These are phyloP conservation scores for Oxytropis ochrocephala DNA, from an alignment of 306 rosid genomes.

Conservation along the genomic window DNA sequence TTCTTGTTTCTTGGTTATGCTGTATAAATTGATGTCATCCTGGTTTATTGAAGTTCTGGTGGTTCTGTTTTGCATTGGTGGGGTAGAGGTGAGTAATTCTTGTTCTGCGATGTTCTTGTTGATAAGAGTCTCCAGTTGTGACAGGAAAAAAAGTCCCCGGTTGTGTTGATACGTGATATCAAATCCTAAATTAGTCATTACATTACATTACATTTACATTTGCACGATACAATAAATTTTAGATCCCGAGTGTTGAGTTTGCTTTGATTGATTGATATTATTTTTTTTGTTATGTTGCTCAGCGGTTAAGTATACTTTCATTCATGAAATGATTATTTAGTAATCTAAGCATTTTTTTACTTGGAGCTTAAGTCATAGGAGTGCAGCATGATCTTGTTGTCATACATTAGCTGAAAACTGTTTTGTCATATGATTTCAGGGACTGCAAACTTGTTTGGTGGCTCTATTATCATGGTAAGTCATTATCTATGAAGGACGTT, in stretches of 20 bases:
- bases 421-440: constrained; percentile 49
- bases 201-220: no score
- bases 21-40: constrained; percentile 85
- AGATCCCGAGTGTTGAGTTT: background rate
- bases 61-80: constrained; percentile 92
- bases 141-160: no score
- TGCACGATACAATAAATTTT: no score
- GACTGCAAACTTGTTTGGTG: constrained; percentile 97
- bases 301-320: background rate
- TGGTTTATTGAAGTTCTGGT: constrained; percentile 89
- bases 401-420: constrained; percentile 15
- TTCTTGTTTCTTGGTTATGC: constrained; percentile 89
- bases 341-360: background rate
- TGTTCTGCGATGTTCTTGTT: constrained; percentile 5
- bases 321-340: background rate
- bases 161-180: no score
- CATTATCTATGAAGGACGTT: background rate
- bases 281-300: background rate
- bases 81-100: constrained; percentile 67
- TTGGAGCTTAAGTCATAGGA: background rate
- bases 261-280: background rate
- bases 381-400: constrained; percentile 7
- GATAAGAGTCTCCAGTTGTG: no score
- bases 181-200: no score
- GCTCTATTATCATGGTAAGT: constrained; percentile 77